Percentiles rank a stretch among this genome's conserved stretches.
Evolutionary conservation across 202 grass and related monocot species (phyloP).

Genomic region (Panicum virgatum): DNA sequence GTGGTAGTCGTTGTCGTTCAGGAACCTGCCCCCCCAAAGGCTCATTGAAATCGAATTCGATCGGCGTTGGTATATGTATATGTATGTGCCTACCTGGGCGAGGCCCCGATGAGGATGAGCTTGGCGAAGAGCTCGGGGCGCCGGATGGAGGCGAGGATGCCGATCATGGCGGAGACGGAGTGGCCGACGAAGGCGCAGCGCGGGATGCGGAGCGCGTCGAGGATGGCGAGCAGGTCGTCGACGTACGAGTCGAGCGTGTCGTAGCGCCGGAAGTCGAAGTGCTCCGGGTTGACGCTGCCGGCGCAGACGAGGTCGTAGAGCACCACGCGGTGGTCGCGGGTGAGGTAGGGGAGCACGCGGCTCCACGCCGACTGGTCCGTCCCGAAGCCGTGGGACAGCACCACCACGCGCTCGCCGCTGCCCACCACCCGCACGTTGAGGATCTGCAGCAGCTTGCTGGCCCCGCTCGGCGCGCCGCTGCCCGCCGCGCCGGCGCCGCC

Average conservation of each 20-base stretch:
- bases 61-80: too few species aligned
- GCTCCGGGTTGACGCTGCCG: slow-evolving; percentile 84
- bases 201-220: slow-evolving; percentile 63
- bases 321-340: slow-evolving; percentile 68
- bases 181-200: slow-evolving; percentile 77
- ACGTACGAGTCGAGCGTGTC: slow-evolving; percentile 72
- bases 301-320: slow-evolving; percentile 90
- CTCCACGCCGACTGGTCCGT: slow-evolving; percentile 91
- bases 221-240: slow-evolving; percentile 70
- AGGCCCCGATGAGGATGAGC: slow-evolving; percentile 77
- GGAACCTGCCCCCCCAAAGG: slow-evolving; percentile 43
- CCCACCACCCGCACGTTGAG: slow-evolving; percentile 79
- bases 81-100: slow-evolving; percentile 50
- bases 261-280: slow-evolving; percentile 84
- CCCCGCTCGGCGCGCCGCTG: slow-evolving; percentile 49
- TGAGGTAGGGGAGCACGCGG: slow-evolving; percentile 75
- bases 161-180: slow-evolving; percentile 93
- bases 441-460: slow-evolving; percentile 84
- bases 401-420: slow-evolving; percentile 65
- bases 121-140: slow-evolving; percentile 80
- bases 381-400: slow-evolving; percentile 82
- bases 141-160: slow-evolving; percentile 73
- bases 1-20: slow-evolving; percentile 89
- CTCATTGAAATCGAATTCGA: too few species aligned
- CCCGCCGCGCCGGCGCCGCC: slow-evolving; percentile 7